A percentile compares a stretch with the other conserved stretches of the same genome.
Conservation (phyloP, 2,329 filamentous ascomycete species). For the Diaporthe batatas region DNA sequence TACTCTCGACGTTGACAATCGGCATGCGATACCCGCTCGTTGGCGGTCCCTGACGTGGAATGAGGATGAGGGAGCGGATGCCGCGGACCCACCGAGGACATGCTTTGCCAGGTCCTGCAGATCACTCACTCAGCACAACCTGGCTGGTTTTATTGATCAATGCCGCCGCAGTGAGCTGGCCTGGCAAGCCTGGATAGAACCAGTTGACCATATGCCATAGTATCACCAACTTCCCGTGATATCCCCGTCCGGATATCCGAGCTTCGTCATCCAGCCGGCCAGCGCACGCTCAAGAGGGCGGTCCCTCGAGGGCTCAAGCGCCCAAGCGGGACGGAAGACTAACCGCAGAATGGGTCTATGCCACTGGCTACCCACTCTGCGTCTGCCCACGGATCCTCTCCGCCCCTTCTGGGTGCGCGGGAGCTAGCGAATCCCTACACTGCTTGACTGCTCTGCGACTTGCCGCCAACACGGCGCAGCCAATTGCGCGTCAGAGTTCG, state of each 20-base stretch:
- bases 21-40: constrained; percentile 22
- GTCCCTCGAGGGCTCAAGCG: constrained; percentile 14
- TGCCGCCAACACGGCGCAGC: neutral
- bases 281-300: constrained; percentile 11
- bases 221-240: neutral
- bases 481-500: constrained; percentile 3
- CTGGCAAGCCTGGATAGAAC: neutral
- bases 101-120: constrained; percentile 12
- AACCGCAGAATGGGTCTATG: constrained; percentile 10
- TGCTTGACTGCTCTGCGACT: neutral
- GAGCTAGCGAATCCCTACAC: constrained; percentile 11
- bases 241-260: constrained; percentile 8
- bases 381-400: constrained; percentile 26
- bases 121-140: constrained; percentile 7
- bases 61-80: neutral
- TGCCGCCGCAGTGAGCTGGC: neutral
- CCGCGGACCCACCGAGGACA: constrained; percentile 17
- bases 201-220: too few relatives aligned
- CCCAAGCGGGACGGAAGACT: constrained; percentile 7
- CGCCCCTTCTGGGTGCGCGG: constrained; percentile 11
- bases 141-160: neutral
- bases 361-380: constrained; percentile 3
- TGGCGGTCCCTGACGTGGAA: neutral
- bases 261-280: neutral
- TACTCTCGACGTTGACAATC: neutral